These are phyloP conservation scores for Conticribra weissflogii DNA, from an alignment of 108 stramenopile genomes.

Conservation along the genomic window DNA sequence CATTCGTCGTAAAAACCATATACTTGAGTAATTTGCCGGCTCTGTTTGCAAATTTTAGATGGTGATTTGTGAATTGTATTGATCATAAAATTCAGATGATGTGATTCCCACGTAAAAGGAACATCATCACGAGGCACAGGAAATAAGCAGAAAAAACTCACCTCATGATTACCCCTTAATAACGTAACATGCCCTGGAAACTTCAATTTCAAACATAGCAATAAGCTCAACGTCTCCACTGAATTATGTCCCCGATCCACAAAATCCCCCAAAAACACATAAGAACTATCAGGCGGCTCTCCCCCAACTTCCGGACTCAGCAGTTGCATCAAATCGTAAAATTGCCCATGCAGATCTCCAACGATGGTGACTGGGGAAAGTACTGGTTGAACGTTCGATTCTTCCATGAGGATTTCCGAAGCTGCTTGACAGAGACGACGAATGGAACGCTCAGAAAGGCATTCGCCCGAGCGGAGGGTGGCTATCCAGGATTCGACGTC, in stretches of 20 bases:
- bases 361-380: conserved; percentile 86
- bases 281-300: conserved; percentile 84
- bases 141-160: conserved; percentile 11
- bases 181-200: conserved; percentile 90
- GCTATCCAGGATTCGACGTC: conserved; percentile 84
- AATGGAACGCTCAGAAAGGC: conserved; percentile 71
- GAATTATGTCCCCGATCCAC: conserved; percentile 94
- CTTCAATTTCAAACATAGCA: conserved; percentile 89
- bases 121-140: too few relatives aligned
- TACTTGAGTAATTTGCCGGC: conserved; percentile 92
- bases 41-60: conserved; percentile 16
- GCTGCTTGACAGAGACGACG: conserved; percentile 53
- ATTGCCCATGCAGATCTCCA: conserved; percentile 97
- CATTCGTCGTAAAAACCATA: conserved; percentile 95
- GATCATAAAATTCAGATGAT: too few relatives aligned
- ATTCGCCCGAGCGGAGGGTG: conserved; percentile 79
- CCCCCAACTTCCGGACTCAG: conserved; percentile 79
- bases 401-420: conserved; percentile 70
- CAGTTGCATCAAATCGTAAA: conserved; percentile 91
- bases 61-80: background rate
- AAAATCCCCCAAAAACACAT: conserved; percentile 94
- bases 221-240: conserved; percentile 91
- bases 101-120: too few relatives aligned
- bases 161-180: conserved; percentile 93
- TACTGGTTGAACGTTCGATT: conserved; percentile 89